Evolutionary conservation across 208 protist species (phyloP).

Genomic region (Balamuthia mandrillaris): DNA sequence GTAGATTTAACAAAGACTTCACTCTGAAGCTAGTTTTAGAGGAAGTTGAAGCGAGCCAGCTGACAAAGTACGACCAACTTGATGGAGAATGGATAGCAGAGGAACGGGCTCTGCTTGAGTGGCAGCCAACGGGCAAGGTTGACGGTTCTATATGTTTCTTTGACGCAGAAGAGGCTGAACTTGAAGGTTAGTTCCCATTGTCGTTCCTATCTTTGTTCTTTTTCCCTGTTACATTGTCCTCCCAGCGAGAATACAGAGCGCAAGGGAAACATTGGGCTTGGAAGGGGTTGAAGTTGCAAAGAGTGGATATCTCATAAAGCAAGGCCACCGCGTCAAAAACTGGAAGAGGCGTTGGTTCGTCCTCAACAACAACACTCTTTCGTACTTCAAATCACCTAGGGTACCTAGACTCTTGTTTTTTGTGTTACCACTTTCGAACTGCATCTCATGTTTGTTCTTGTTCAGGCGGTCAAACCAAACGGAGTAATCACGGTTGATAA

Average conservation of each 20-base stretch:
- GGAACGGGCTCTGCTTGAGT: background rate
- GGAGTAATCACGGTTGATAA: conserved; percentile 2
- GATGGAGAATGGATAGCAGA: background rate
- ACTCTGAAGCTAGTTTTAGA: conserved; percentile 7
- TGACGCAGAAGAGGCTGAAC: background rate
- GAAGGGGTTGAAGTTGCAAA: too few relatives aligned
- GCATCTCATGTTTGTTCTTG: background rate
- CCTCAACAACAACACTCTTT: conserved; percentile 26
- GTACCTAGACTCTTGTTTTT: background rate
- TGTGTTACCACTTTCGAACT: background rate
- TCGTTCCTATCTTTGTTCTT: too few relatives aligned
- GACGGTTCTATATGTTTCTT: conserved; percentile 9
- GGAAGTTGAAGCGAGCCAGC: too few relatives aligned
- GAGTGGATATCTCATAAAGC: conserved; percentile 44
- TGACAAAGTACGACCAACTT: too few relatives aligned
- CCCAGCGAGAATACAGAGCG: too few relatives aligned
- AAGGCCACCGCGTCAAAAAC: conserved; percentile 43
- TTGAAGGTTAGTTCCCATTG: conserved; percentile 1
- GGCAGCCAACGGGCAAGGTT: background rate
- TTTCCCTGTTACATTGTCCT: too few relatives aligned
- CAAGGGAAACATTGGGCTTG: too few relatives aligned
- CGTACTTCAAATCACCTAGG: conserved; percentile 28
- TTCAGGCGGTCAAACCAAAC: conserved; percentile 12
- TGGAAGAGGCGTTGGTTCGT: conserved; percentile 53
- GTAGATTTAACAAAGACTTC: conserved; percentile 42